Conservation (phyloP, 2,329 filamentous ascomycete species). For the Ophiostoma perfectum region DNA sequence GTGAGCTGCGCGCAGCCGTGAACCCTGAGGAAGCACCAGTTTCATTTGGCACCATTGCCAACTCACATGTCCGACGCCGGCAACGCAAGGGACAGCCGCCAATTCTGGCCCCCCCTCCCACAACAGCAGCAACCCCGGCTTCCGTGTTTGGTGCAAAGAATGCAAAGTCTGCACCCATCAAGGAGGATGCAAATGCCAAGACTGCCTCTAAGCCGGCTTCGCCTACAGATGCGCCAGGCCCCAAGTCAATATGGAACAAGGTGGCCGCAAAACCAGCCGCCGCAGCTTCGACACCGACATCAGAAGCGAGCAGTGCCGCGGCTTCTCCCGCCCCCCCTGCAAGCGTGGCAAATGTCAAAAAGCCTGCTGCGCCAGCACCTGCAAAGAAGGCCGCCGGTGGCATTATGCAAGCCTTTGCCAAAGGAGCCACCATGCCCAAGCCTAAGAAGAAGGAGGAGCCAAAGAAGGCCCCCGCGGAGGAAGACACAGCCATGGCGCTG, state of each 20-base stretch:
- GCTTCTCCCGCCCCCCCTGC: constrained; percentile 22
- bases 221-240: not conserved
- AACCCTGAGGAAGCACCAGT: constrained; percentile 55
- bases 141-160: constrained; percentile 26
- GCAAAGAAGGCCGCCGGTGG: constrained; percentile 35
- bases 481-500: constrained; percentile 47
- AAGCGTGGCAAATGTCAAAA: constrained; percentile 32
- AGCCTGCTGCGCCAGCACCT: constrained; percentile 30
- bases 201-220: not conserved
- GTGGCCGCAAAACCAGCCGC: constrained; percentile 2
- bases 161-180: constrained; percentile 27
- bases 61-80: constrained; percentile 57
- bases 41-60: constrained; percentile 69
- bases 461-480: constrained; percentile 41
- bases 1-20: constrained; percentile 50
- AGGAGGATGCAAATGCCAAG: constrained; percentile 1
- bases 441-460: constrained; percentile 38
- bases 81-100: constrained; percentile 36
- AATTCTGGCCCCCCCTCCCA: not conserved
- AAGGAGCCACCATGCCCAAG: constrained; percentile 47
- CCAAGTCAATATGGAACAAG: constrained; percentile 24
- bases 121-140: constrained; percentile 15
- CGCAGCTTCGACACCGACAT: constrained; percentile 22
- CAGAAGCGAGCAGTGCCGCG: constrained; percentile 30
- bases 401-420: constrained; percentile 77